A percentile compares a stretch with the other conserved stretches of the same genome.
Conservation (phyloP, 805 yeast genomes). For the Lachancea cidri region DNA sequence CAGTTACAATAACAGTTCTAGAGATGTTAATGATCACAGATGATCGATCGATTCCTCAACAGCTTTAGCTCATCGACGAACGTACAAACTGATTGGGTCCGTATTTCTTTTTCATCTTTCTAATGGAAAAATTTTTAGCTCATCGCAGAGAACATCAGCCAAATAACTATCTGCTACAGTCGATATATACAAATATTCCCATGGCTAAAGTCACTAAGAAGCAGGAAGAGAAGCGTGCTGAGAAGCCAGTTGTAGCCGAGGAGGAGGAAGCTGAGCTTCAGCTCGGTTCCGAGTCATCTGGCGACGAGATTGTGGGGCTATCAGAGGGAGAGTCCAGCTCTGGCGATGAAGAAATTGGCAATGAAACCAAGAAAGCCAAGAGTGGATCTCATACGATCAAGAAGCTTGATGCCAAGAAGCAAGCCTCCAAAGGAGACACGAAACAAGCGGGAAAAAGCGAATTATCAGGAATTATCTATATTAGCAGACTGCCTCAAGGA, state of each 20-base stretch:
- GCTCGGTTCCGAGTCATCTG: constrained; percentile 23
- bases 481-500: constrained; percentile 91
- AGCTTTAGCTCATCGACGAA: no score
- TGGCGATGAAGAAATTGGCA: constrained; percentile 23
- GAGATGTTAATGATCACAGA: no score
- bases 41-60: no score
- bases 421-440: constrained; percentile 19
- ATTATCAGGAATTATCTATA: constrained; percentile 67
- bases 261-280: constrained; percentile 23
- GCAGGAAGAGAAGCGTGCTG: constrained; percentile 12
- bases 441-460: constrained; percentile 14
- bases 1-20: no score
- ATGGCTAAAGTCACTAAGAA: constrained; percentile 12
- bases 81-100: background rate
- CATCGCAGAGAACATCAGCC: constrained; percentile 6
- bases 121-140: constrained; percentile 7
- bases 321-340: constrained; percentile 21
- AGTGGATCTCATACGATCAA: constrained; percentile 22
- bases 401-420: constrained; percentile 25
- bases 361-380: constrained; percentile 14
- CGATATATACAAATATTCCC: background rate
- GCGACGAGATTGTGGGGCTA: constrained; percentile 28
- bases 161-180: no score
- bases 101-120: background rate
- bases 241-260: constrained; percentile 10